Evolutionary conservation across 108 stramenopile species (phyloP).

Genomic region (Fragilaria crotonensis): DNA sequence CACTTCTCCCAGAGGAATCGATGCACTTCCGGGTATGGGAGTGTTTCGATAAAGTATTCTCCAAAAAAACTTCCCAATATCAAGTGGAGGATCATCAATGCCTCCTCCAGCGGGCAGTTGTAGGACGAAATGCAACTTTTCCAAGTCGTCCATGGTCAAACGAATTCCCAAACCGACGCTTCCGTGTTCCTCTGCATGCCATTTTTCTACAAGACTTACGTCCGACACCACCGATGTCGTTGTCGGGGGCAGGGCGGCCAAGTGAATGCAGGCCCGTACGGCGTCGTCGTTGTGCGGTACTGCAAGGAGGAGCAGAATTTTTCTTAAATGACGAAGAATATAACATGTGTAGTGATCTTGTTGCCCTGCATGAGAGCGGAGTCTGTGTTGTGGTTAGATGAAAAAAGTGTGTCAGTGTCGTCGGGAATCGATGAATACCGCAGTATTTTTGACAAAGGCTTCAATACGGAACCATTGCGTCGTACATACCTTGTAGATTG

Average conservation of each 20-base stretch:
- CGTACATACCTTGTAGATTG: not conserved
- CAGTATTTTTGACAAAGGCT: not conserved
- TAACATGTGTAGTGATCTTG: slow-evolving; percentile 71
- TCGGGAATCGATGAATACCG: not conserved
- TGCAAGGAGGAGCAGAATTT: slow-evolving; percentile 62
- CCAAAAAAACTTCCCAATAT: slow-evolving; percentile 72
- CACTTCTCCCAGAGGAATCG: slow-evolving; percentile 67
- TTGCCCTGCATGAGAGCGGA: slow-evolving; percentile 62
- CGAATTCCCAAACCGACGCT: slow-evolving; percentile 61
- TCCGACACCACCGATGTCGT: not conserved
- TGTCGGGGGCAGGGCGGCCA: slow-evolving; percentile 49
- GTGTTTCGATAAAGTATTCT: slow-evolving; percentile 33
- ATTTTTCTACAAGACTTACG: not conserved
- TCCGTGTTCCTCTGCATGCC: slow-evolving; percentile 72
- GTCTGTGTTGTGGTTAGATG: slow-evolving; percentile 13
- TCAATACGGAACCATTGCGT: no score
- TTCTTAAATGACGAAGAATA: slow-evolving; percentile 67
- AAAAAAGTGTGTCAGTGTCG: not conserved
- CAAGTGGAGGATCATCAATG: slow-evolving; percentile 71
- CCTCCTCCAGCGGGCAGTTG: slow-evolving; percentile 75
- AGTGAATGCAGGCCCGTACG: slow-evolving; percentile 55
- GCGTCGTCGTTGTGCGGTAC: slow-evolving; percentile 68
- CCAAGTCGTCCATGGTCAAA: slow-evolving; percentile 74
- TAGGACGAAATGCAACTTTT: slow-evolving; percentile 63
- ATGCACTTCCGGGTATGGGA: slow-evolving; percentile 43